These are phyloP conservation scores for Aureobasidium subglaciale DNA, from an alignment of 2,329 filamentous ascomycete genomes.

Conservation along the genomic window DNA sequence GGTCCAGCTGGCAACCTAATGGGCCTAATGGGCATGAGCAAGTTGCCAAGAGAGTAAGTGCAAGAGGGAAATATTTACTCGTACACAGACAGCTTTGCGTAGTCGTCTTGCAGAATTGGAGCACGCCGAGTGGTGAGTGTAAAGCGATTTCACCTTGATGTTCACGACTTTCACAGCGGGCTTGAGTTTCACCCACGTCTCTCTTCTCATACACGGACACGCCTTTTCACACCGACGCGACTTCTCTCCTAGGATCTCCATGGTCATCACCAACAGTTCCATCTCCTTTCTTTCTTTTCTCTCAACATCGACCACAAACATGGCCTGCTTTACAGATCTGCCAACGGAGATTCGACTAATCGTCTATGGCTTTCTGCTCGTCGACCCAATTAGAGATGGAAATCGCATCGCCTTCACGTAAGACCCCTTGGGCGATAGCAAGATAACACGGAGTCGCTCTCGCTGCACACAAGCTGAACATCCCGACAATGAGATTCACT, in stretches of 20 bases:
- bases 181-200: too few relatives aligned
- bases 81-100: too few relatives aligned
- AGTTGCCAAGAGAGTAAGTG: constrained; percentile 57
- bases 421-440: background rate
- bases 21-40: constrained; percentile 68
- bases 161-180: too few relatives aligned
- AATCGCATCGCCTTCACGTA: background rate
- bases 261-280: background rate
- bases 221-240: too few relatives aligned
- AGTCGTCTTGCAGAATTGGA: too few relatives aligned
- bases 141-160: too few relatives aligned
- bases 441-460: background rate
- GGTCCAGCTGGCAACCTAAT: constrained; percentile 85
- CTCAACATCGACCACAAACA: background rate
- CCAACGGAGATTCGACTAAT: background rate
- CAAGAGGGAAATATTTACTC: too few relatives aligned
- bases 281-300: background rate
- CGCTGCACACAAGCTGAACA: background rate
- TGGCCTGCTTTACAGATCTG: background rate
- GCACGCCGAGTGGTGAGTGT: too few relatives aligned
- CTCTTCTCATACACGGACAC: too few relatives aligned
- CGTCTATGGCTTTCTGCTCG: background rate
- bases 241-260: too few relatives aligned
- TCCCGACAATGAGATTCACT: background rate
- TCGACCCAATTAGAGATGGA: background rate